Base-by-base conservation (phyloP, 1,139 yeast genomes). In the Yamadazyma taylorii region DNA sequence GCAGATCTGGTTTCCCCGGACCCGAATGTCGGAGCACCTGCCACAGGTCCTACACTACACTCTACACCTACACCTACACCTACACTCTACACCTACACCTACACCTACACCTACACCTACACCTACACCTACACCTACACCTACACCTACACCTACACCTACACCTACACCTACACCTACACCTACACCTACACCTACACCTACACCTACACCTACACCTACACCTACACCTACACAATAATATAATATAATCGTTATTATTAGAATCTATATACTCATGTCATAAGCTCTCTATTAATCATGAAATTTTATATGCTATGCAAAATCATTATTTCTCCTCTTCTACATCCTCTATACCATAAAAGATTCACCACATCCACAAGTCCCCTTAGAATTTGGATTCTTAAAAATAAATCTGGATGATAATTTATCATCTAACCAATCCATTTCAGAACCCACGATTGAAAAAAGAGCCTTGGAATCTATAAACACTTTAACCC, bases 331-430 rank as follows among this genome's bases (percentile, higher is more conserved):
- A 24, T n/a, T 12, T 24, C 28, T 25, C 26, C 23, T 21, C 10
- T 21, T 21, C 9, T 24, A 8, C 13, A 6, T 10, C 17, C 7
- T 12, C 59, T 66, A 89, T 6, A 89, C 96, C 97, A 90, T 90
- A 61, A 92, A 92, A 5, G 96, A 87, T 66, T 92, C 98, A 39
- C 97, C 98, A 62, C 98, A 92, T 13, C 98, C 98, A 65, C 98
- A 92, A 38, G 96, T 86, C 24, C 97, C 97, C 68, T 90, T 92
- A 33, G 95, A 85, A 63, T 92, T 92, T 43, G 98, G 98, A 61
- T 92, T 92, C 62, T 76, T 82, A 70, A 92, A 92, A 26, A 92
- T 88, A 60, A 92, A 92, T 56, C 95, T 78, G 13, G 95, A 82
- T 25, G 90, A 79, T 47, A 92, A 70, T 61, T 88, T 89, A 58